These are phyloP conservation scores for Neoboletus subvelutipes DNA, from an alignment of 768 basidiomycete genomes.

Conservation along the genomic window DNA sequence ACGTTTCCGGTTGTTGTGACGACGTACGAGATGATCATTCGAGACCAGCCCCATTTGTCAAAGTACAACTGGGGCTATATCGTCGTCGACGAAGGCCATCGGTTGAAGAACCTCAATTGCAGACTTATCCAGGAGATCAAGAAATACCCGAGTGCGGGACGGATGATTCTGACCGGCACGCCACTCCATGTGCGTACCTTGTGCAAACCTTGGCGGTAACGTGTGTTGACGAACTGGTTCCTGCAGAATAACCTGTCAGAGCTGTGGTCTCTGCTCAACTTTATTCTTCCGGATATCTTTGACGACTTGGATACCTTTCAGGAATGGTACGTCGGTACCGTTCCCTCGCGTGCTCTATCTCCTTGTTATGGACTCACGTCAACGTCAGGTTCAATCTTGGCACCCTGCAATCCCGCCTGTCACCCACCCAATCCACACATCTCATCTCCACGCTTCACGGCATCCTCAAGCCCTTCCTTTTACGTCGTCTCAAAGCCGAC, in stretches of 20 bases:
- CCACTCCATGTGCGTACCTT: slow-evolving; percentile 76
- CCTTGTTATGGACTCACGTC: slow-evolving; percentile 5
- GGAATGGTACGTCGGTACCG: slow-evolving; percentile 58
- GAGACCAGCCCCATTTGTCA: slow-evolving; percentile 64
- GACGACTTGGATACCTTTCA: slow-evolving; percentile 87
- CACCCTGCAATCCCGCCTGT: slow-evolving; percentile 54
- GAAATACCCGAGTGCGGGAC: slow-evolving; percentile 75
- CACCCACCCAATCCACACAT: slow-evolving; percentile 55
- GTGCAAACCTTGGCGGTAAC: background rate
- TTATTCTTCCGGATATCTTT: slow-evolving; percentile 93
- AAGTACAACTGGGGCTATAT: slow-evolving; percentile 86
- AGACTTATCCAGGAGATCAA: slow-evolving; percentile 90
- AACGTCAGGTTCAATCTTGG: slow-evolving; percentile 67
- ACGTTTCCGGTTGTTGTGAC: slow-evolving; percentile 83
- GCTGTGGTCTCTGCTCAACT: slow-evolving; percentile 93
- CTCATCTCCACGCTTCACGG: slow-evolving; percentile 81
- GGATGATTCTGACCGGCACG: slow-evolving; percentile 95
- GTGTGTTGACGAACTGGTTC: background rate
- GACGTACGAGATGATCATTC: slow-evolving; percentile 92
- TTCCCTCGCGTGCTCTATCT: background rate
- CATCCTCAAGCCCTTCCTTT: slow-evolving; percentile 93
- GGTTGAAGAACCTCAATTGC: slow-evolving; percentile 93
- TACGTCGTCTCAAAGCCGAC: slow-evolving; percentile 88
- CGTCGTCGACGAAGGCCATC: slow-evolving; percentile 94
- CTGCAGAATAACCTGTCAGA: slow-evolving; percentile 95